Percentiles rank a stretch among this genome's conserved stretches.
Conservation (phyloP, 2,329 filamentous ascomycete genomes). For the Didymellaceae sp. region DNA sequence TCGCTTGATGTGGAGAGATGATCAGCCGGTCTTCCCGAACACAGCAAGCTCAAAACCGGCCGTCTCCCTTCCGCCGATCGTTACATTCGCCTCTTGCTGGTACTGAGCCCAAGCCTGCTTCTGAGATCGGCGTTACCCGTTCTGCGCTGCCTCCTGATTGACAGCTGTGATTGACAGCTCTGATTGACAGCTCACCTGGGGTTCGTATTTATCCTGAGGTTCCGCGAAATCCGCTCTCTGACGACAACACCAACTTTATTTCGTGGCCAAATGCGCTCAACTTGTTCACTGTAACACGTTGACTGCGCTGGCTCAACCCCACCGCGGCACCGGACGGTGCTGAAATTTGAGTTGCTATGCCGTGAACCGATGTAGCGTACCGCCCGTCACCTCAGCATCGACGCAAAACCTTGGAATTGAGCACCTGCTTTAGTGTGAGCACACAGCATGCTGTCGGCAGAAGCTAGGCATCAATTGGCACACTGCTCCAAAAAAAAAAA, state of each 20-base stretch:
- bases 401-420: background rate
- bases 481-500: no score
- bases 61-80: conserved; percentile 25
- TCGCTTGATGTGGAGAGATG: conserved; percentile 22
- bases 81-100: conserved; percentile 4
- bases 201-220: conserved; percentile 5
- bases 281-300: background rate
- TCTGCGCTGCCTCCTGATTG: conserved; percentile 1
- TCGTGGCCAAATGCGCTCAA: background rate
- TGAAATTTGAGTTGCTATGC: conserved; percentile 4
- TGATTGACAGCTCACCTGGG: conserved; percentile 4
- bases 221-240: background rate
- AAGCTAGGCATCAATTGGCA: no score
- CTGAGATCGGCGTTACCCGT: conserved; percentile 10
- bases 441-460: background rate
- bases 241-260: background rate
- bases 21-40: conserved; percentile 29
- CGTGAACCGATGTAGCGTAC: conserved; percentile 9
- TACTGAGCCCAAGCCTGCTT: conserved; percentile 2
- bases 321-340: background rate
- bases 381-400: background rate
- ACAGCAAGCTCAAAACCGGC: conserved; percentile 15
- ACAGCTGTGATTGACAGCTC: no score
- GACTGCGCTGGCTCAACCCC: conserved; percentile 1
- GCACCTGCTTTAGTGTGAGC: background rate